Percentiles rank a stretch among this genome's conserved stretches.
Conservation (phyloP, 177 flowering plant species). For the Vitis hybrid region DNA sequence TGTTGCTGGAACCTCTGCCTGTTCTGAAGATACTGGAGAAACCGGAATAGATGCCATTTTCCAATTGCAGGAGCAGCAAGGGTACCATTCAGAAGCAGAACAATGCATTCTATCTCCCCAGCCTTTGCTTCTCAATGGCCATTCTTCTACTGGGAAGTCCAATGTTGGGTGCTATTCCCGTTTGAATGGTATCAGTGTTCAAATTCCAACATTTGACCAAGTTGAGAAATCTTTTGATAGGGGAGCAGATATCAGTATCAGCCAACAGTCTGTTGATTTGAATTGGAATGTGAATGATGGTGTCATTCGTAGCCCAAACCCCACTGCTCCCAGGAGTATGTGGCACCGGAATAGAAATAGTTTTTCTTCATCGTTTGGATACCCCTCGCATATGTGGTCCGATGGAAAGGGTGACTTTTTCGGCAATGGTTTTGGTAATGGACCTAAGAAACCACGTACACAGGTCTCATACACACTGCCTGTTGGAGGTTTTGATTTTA, state of each 20-base stretch:
- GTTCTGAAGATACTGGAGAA: constrained; percentile 21
- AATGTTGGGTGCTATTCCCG: constrained; percentile 20
- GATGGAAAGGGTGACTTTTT: constrained; percentile 48
- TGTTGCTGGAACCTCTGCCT: constrained; percentile 29
- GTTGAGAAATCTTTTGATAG: constrained; percentile 24
- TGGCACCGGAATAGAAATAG: constrained; percentile 46
- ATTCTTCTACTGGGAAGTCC: constrained; percentile 21
- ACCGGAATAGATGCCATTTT: constrained; percentile 12
- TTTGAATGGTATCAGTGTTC: constrained; percentile 41
- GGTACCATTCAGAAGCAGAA: constrained; percentile 16
- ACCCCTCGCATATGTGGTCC: constrained; percentile 48
- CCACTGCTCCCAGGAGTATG: constrained; percentile 65
- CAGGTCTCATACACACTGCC: constrained; percentile 78
- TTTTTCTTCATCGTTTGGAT: constrained; percentile 44
- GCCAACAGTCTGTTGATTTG: constrained; percentile 34
- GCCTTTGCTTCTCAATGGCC: constrained; percentile 20
- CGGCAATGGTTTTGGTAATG: constrained; percentile 48
- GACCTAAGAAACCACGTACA: constrained; percentile 78
- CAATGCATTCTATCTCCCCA: constrained; percentile 13
- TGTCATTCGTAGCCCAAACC: constrained; percentile 45
- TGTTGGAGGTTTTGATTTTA: constrained; percentile 46
- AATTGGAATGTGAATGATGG: constrained; percentile 44
- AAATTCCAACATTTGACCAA: constrained; percentile 38
- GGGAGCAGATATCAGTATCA: constrained; percentile 14
- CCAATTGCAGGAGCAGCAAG: constrained; percentile 19